phyloP scores from a whole-genome alignment of 164 flowering plant genomes.

The Taxillus chinensis region DNA sequence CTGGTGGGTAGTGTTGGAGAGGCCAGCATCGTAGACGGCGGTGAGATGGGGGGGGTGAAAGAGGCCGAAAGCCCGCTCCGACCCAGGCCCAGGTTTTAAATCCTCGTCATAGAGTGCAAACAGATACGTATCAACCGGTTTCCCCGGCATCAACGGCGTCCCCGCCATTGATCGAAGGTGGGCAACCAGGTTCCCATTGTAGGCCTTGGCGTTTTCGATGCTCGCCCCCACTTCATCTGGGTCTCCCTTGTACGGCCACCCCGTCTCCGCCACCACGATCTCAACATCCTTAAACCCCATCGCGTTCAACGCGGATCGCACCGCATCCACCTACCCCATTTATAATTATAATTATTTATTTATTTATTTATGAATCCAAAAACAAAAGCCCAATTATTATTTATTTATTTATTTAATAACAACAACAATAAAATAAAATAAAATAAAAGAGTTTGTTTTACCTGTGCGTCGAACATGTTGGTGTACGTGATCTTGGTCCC shows the following conservation, averaged over 20 bases:
- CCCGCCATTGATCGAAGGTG: conserved; percentile 42
- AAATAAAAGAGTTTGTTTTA: too few relatives aligned
- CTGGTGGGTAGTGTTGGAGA: conserved; percentile 3
- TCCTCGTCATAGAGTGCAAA: conserved; percentile 49
- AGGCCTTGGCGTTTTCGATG: conserved; percentile 41
- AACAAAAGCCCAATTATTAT: too few relatives aligned
- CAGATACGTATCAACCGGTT: conserved; percentile 36
- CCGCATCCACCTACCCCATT: conserved; percentile 30
- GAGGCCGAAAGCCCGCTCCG: conserved; percentile 41
- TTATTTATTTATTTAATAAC: too few relatives aligned
- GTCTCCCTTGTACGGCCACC: conserved; percentile 49
- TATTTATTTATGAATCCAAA: too few relatives aligned
- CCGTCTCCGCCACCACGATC: conserved; percentile 53
- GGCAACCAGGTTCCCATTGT: conserved; percentile 32
- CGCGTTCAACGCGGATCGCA: conserved; percentile 29
- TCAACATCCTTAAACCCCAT: conserved; percentile 34
- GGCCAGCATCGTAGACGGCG: conserved; percentile 34
- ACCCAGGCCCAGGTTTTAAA: conserved; percentile 41
- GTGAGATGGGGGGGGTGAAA: conserved; percentile 38
- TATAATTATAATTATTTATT: background rate
- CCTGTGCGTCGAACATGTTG: conserved; percentile 61
- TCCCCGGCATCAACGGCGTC: conserved; percentile 51
- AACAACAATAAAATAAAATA: too few relatives aligned
- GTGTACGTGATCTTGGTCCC: conserved; percentile 34
- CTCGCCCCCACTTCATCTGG: conserved; percentile 32